Evolutionary conservation across 441 rosid genomes (phyloP).

Genomic region (Adansonia gregorii): DNA sequence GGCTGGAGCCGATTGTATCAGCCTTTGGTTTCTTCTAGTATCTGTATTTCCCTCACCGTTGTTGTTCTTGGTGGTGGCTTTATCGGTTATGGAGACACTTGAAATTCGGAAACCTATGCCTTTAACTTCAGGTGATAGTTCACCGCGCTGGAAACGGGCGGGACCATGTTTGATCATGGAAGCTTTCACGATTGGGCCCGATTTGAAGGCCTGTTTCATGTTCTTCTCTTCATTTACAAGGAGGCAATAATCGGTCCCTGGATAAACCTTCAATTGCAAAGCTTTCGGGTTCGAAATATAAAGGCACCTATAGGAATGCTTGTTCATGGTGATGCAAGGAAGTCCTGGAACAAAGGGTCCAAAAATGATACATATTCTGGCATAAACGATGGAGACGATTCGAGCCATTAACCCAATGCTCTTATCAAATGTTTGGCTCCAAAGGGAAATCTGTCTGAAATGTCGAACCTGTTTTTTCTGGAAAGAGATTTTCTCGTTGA

Average conservation of each 20-base stretch:
- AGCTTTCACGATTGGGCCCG: constrained; percentile 32
- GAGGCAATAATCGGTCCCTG: constrained; percentile 27
- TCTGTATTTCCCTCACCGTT: neutral
- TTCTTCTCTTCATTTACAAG: constrained; percentile 12
- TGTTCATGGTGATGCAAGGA: constrained; percentile 20
- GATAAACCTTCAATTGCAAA: constrained; percentile 29
- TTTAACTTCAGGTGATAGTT: constrained; percentile 18
- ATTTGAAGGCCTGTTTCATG: constrained; percentile 17
- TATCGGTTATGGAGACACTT: neutral
- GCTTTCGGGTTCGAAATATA: constrained; percentile 10
- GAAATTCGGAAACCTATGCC: neutral
- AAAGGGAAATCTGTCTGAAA: constrained; percentile 43
- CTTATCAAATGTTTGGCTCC: constrained; percentile 47
- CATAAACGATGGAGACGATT: constrained; percentile 31
- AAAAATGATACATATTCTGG: constrained; percentile 42
- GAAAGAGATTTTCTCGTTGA: constrained; percentile 36
- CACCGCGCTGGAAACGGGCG: constrained; percentile 26
- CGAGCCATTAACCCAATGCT: constrained; percentile 40
- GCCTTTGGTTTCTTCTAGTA: neutral
- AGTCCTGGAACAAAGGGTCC: constrained; percentile 33
- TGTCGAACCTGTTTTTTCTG: constrained; percentile 40
- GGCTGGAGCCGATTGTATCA: constrained; percentile 29
- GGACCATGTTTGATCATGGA: neutral
- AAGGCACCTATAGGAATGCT: neutral
- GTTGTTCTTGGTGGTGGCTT: neutral